These are phyloP conservation scores for Salpingoeca rosetta DNA, from an alignment of 78 protist genomes.

Conservation along the genomic window DNA sequence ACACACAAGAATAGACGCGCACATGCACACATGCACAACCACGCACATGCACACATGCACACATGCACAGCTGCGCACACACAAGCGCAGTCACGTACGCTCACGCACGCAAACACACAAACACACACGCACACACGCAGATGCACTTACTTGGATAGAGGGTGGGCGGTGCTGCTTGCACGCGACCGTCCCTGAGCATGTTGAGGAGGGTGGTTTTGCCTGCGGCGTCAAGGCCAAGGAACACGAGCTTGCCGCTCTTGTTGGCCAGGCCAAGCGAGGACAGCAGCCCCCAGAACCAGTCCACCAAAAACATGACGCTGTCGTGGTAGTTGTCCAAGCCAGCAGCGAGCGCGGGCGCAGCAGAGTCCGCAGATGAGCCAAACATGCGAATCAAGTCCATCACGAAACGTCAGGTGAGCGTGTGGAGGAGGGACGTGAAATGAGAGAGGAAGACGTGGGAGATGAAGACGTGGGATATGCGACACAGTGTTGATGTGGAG, in stretches of 20 bases:
- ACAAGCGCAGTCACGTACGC: too few species aligned
- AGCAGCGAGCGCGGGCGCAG: too few species aligned
- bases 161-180: conserved; percentile 76
- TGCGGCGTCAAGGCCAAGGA: conserved; percentile 99
- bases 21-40: too few species aligned
- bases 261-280: conserved; percentile 67
- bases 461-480: neutral
- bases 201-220: conserved; percentile 99
- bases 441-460: too few species aligned
- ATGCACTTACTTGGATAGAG: conserved; percentile 77
- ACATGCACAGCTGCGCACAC: too few species aligned
- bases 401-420: neutral
- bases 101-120: too few species aligned
- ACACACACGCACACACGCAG: too few species aligned
- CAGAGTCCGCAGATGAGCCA: too few species aligned
- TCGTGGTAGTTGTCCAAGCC: neutral
- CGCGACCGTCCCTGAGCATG: conserved; percentile 80
- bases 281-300: conserved; percentile 46
- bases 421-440: neutral
- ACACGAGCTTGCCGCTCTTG: conserved; percentile 93
- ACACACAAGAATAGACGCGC: too few species aligned
- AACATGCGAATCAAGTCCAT: neutral
- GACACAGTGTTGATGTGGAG: neutral
- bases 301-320: conserved; percentile 19
- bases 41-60: too few species aligned